phyloP scores from a whole-genome alignment of 805 yeast species.

The Candida parachauliodes region DNA sequence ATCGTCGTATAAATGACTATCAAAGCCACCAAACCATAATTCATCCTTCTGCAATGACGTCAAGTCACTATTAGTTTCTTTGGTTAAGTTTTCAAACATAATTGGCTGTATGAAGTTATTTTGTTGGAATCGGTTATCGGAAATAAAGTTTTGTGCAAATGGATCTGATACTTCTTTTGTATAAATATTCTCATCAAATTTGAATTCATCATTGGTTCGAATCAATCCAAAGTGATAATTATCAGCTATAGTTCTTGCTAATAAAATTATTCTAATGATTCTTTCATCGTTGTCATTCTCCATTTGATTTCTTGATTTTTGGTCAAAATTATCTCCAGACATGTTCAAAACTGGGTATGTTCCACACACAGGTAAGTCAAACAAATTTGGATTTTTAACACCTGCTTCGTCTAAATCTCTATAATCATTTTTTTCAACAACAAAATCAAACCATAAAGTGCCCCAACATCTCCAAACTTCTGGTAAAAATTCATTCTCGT shows the following conservation, averaged over 20 bases:
- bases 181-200: slow-evolving; percentile 31
- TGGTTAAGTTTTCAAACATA: slow-evolving; percentile 25
- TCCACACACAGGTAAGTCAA: slow-evolving; percentile 69
- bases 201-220: slow-evolving; percentile 44
- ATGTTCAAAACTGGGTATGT: slow-evolving; percentile 28
- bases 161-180: slow-evolving; percentile 13
- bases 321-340: slow-evolving; percentile 9
- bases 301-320: slow-evolving; percentile 20
- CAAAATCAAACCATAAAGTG: slow-evolving; percentile 69
- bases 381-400: slow-evolving; percentile 47
- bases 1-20: slow-evolving; percentile 13
- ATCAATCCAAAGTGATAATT: slow-evolving; percentile 52
- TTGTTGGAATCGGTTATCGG: slow-evolving; percentile 40
- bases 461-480: slow-evolving; percentile 90
- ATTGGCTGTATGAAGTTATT: slow-evolving; percentile 38
- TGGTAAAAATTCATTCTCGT: slow-evolving; percentile 58
- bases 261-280: slow-evolving; percentile 46
- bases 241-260: slow-evolving; percentile 51
- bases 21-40: slow-evolving; percentile 18
- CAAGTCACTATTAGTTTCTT: slow-evolving; percentile 8
- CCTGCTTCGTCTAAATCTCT: slow-evolving; percentile 51
- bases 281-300: slow-evolving; percentile 48
- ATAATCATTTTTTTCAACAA: slow-evolving; percentile 52
- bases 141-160: slow-evolving; percentile 30
- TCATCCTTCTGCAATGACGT: slow-evolving; percentile 25